These are phyloP conservation scores for Tetrapisispora fleetii DNA, from an alignment of 805 yeast genomes.

Conservation along the genomic window DNA sequence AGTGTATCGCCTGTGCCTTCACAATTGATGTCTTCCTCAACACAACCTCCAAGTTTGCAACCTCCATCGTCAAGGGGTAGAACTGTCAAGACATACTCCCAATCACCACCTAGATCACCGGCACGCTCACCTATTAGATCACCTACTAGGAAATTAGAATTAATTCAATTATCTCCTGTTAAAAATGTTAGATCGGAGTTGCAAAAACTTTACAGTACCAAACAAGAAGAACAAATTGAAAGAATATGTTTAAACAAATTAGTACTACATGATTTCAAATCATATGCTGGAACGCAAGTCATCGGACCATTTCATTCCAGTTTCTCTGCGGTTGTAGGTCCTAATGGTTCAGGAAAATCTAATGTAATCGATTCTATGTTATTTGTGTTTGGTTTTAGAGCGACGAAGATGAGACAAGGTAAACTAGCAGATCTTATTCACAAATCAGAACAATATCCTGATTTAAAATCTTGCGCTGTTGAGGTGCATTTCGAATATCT, in stretches of 20 bases:
- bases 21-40: conserved; percentile 14
- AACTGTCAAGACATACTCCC: conserved; percentile 21
- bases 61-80: conserved; percentile 31
- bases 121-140: conserved; percentile 31
- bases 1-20: conserved; percentile 20
- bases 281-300: conserved; percentile 86
- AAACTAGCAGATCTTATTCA: conserved; percentile 89
- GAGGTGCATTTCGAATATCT: conserved; percentile 83
- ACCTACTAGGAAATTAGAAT: conserved; percentile 33
- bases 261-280: conserved; percentile 77
- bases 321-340: conserved; percentile 96
- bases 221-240: conserved; percentile 29
- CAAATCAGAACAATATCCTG: conserved; percentile 65
- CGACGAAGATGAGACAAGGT: conserved; percentile 92
- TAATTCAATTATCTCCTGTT: conserved; percentile 34
- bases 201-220: conserved; percentile 20
- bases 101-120: conserved; percentile 18
- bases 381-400: conserved; percentile 95
- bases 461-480: conserved; percentile 70
- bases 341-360: conserved; percentile 96
- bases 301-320: conserved; percentile 93
- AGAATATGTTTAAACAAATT: conserved; percentile 69
- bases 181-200: conserved; percentile 28
- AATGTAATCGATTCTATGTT: conserved; percentile 94
- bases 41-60: conserved; percentile 22